Evolutionary conservation across 345 rosid species (phyloP).

Genomic region (Acer saccharum): DNA sequence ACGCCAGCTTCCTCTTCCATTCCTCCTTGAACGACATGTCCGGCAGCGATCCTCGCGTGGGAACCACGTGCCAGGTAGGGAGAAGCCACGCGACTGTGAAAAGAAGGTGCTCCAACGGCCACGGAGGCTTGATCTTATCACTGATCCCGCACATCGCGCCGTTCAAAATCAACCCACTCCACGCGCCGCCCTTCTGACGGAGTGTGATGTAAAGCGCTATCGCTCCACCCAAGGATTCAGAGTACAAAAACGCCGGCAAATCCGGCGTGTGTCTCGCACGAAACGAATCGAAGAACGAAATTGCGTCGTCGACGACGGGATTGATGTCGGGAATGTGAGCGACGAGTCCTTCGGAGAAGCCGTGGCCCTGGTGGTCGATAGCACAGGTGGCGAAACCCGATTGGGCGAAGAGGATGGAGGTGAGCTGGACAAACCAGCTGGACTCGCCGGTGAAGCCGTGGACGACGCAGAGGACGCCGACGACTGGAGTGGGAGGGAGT

Average conservation of each 20-base stretch:
- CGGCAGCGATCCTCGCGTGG: conserved; percentile 79
- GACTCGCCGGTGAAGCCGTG: conserved; percentile 96
- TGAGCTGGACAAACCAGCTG: conserved; percentile 75
- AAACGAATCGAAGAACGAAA: conserved; percentile 60
- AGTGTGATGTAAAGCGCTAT: conserved; percentile 78
- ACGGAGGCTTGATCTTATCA: conserved; percentile 83
- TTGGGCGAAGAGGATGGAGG: conserved; percentile 75
- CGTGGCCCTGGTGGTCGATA: conserved; percentile 98
- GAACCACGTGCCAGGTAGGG: conserved; percentile 90
- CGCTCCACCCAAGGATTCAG: conserved; percentile 95
- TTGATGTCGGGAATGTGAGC: conserved; percentile 75
- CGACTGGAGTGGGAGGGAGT: conserved; percentile 42
- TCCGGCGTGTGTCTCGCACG: conserved; percentile 50
- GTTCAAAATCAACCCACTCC: conserved; percentile 81
- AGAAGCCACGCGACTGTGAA: conserved; percentile 59
- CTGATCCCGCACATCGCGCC: conserved; percentile 98
- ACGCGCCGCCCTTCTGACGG: conserved; percentile 58
- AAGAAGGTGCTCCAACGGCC: conserved; percentile 88
- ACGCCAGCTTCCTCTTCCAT: conserved; percentile 77
- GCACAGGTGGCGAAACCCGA: conserved; percentile 82
- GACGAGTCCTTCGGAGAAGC: conserved; percentile 78
- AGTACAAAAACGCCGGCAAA: conserved; percentile 75
- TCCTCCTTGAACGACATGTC: conserved; percentile 72
- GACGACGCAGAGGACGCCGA: conserved; percentile 74
- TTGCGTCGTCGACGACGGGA: conserved; percentile 82